Percentiles rank a stretch among this genome's conserved stretches.
Evolutionary conservation across 345 rosid species (phyloP).

Genomic region (Citrus medica): DNA sequence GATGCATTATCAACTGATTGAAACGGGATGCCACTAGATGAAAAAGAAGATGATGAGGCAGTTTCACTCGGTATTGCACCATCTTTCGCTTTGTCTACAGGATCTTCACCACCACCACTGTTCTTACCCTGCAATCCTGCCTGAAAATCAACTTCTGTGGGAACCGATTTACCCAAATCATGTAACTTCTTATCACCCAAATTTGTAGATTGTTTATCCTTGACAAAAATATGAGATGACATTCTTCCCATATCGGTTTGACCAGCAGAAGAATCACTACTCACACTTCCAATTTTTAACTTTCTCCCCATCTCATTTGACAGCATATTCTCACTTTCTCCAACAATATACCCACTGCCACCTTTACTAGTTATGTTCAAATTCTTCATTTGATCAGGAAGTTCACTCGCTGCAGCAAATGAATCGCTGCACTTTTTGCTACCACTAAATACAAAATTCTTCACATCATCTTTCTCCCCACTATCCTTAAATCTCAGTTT

Average conservation of each 20-base stretch:
- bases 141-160: slow-evolving; percentile 28
- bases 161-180: slow-evolving; percentile 21
- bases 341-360: slow-evolving; percentile 20
- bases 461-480: slow-evolving; percentile 14
- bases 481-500: slow-evolving; percentile 42
- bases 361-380: slow-evolving; percentile 35
- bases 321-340: slow-evolving; percentile 40
- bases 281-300: slow-evolving; percentile 38
- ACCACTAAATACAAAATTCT: slow-evolving; percentile 14
- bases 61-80: slow-evolving; percentile 6
- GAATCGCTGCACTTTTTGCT: slow-evolving; percentile 14
- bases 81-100: slow-evolving; percentile 19
- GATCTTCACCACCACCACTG: slow-evolving; percentile 25
- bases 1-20: slow-evolving; percentile 18
- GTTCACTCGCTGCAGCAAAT: slow-evolving; percentile 26
- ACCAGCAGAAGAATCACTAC: slow-evolving; percentile 30
- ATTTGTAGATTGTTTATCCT: slow-evolving; percentile 26
- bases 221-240: slow-evolving; percentile 23
- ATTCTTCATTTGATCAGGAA: slow-evolving; percentile 43
- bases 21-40: slow-evolving; percentile 8
- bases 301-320: slow-evolving; percentile 57
- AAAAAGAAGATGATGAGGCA: slow-evolving; percentile 19
- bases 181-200: slow-evolving; percentile 22
- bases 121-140: slow-evolving; percentile 30
- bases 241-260: slow-evolving; percentile 20